Evolutionary conservation across 2,329 filamentous ascomycete genomes (phyloP).

Genomic region (Aspergillus glaucus): DNA sequence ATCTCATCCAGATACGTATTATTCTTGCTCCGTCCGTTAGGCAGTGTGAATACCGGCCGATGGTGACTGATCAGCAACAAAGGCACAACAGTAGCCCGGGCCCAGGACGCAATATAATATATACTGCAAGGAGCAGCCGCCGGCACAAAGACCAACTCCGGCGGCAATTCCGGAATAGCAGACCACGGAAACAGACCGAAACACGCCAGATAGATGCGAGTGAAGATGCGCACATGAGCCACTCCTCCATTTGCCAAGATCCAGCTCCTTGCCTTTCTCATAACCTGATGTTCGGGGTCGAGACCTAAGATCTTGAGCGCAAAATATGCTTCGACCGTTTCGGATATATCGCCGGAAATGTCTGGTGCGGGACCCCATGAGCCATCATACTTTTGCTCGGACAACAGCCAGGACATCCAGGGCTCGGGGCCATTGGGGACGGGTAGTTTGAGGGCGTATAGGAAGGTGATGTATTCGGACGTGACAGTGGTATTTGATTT

Average conservation of each 20-base stretch:
- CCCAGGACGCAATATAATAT: slow-evolving; percentile 22
- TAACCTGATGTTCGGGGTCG: slow-evolving; percentile 3
- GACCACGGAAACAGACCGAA: slow-evolving; percentile 33
- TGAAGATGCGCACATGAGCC: slow-evolving; percentile 26
- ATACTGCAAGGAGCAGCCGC: slow-evolving; percentile 22
- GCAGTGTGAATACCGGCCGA: slow-evolving; percentile 22
- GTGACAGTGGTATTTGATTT: slow-evolving; percentile 17
- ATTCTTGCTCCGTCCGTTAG: slow-evolving; percentile 11
- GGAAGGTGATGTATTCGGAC: slow-evolving; percentile 22
- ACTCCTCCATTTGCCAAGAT: slow-evolving; percentile 22
- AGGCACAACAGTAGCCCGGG: slow-evolving; percentile 8
- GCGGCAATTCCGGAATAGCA: slow-evolving; percentile 25
- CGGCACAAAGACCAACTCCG: slow-evolving; percentile 29
- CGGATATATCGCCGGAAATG: slow-evolving; percentile 18
- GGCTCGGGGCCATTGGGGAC: slow-evolving; percentile 6
- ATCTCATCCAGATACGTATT: slow-evolving; percentile 29
- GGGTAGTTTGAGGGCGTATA: slow-evolving; percentile 16
- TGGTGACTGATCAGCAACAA: slow-evolving; percentile 20
- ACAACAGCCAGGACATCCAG: slow-evolving; percentile 9
- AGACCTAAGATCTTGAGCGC: slow-evolving; percentile 29
- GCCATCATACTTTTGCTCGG: slow-evolving; percentile 22
- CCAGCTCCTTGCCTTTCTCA: slow-evolving; percentile 17
- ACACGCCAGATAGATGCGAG: slow-evolving; percentile 22
- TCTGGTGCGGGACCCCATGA: slow-evolving; percentile 25
- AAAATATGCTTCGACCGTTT: slow-evolving; percentile 28